Evolutionary conservation across 306 rosid species (phyloP).

Genomic region (Quercus wislizeni): DNA sequence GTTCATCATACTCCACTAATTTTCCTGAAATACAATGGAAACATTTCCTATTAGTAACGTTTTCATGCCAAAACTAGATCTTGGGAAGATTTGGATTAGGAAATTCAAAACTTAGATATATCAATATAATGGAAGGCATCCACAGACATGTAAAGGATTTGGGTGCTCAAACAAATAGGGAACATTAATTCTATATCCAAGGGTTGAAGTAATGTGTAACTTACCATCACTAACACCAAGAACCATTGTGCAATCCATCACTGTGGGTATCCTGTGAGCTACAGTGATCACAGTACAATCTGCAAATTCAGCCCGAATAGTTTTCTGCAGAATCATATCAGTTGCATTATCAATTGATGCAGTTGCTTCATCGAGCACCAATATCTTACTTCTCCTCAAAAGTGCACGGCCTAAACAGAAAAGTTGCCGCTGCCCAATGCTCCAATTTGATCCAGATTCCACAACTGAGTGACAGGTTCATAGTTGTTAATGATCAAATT

Average conservation of each 20-base stretch:
- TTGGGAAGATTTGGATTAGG: no score
- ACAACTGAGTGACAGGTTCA: conserved; percentile 40
- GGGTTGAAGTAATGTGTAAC: not conserved
- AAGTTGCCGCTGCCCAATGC: conserved; percentile 76
- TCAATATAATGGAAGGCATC: no score
- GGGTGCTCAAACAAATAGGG: no score
- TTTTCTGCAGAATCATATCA: conserved; percentile 66
- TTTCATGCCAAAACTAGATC: no score
- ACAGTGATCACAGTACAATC: conserved; percentile 69
- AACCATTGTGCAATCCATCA: conserved; percentile 82
- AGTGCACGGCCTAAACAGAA: conserved; percentile 80
- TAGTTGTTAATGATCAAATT: not conserved
- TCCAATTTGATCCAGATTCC: conserved; percentile 83
- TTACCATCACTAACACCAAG: conserved; percentile 72
- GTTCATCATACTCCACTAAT: conserved; percentile 68
- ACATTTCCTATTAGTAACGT: no score
- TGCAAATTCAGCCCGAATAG: conserved; percentile 58
- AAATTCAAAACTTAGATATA: no score
- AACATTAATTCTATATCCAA: no score
- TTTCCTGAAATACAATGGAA: conserved; percentile 39
- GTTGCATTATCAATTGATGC: conserved; percentile 77
- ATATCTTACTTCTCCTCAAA: conserved; percentile 57
- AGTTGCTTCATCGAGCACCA: conserved; percentile 85
- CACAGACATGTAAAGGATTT: no score
- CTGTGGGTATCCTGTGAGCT: conserved; percentile 80